phyloP scores from a whole-genome alignment of 106 monocot genomes.

The Chionographis japonica region DNA sequence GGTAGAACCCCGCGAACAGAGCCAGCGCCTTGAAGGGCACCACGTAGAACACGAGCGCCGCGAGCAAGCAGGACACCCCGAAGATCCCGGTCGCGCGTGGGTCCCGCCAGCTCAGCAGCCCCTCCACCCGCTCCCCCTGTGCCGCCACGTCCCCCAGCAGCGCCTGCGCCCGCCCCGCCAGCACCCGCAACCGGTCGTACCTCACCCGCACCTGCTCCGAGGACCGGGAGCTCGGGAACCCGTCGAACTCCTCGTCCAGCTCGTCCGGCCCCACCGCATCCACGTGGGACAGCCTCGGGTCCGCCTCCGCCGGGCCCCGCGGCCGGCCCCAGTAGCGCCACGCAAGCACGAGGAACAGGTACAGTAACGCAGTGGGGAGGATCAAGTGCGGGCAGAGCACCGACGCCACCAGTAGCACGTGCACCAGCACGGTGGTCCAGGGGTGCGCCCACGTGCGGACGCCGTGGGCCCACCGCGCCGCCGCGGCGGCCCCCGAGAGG shows the following conservation, averaged over 20 bases:
- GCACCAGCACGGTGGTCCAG: slow-evolving; percentile 61
- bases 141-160: slow-evolving; percentile 85
- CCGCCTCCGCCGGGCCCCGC: slow-evolving; percentile 48
- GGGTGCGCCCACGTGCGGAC: slow-evolving; percentile 69
- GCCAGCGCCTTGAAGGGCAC: slow-evolving; percentile 61
- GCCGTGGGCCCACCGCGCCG: slow-evolving; percentile 52
- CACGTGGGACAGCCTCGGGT: slow-evolving; percentile 62
- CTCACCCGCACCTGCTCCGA: slow-evolving; percentile 45
- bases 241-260: slow-evolving; percentile 87
- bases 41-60: slow-evolving; percentile 51
- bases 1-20: slow-evolving; percentile 45
- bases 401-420: slow-evolving; percentile 48
- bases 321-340: slow-evolving; percentile 55
- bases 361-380: slow-evolving; percentile 54
- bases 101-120: slow-evolving; percentile 73
- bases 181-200: slow-evolving; percentile 67
- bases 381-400: slow-evolving; percentile 63
- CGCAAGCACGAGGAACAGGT: slow-evolving; percentile 45
- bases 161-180: slow-evolving; percentile 68
- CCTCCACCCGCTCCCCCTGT: slow-evolving; percentile 77
- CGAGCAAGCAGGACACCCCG: slow-evolving; percentile 40
- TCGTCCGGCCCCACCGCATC: slow-evolving; percentile 70
- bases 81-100: slow-evolving; percentile 76
- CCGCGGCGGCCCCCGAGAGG: slow-evolving; percentile 37
- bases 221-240: slow-evolving; percentile 38